phyloP scores from a whole-genome alignment of 345 rosid genomes.

The Orychophragmus violaceus region DNA sequence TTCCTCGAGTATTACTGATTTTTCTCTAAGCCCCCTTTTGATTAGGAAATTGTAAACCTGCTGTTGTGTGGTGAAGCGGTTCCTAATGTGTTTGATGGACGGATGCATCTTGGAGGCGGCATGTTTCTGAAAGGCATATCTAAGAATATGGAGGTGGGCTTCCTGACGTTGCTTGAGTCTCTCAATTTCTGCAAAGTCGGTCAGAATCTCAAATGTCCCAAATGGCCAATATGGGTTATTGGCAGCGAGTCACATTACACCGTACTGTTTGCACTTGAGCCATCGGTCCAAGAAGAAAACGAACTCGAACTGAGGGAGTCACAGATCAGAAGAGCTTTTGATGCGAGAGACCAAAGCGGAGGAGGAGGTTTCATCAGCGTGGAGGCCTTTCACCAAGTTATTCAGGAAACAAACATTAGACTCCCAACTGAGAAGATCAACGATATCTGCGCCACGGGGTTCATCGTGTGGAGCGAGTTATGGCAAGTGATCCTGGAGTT shows the following conservation, averaged over 20 bases:
- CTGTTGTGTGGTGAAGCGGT: constrained; percentile 96
- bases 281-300: constrained; percentile 86
- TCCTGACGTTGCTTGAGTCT: constrained; percentile 90
- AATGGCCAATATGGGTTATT: constrained; percentile 99
- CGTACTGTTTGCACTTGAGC: constrained; percentile 83
- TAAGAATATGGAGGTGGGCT: constrained; percentile 82
- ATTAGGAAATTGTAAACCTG: constrained; percentile 93
- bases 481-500: constrained; percentile 87
- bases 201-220: constrained; percentile 82
- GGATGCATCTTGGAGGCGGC: constrained; percentile 96
- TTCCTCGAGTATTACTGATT: constrained; percentile 1
- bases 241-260: constrained; percentile 99
- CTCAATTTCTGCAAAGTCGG: constrained; percentile 97
- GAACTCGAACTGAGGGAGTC: constrained; percentile 91
- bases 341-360: constrained; percentile 94
- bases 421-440: constrained; percentile 68
- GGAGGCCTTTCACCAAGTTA: constrained; percentile 89
- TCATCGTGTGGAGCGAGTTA: constrained; percentile 96
- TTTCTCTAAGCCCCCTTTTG: constrained; percentile 19
- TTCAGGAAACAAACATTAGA: constrained; percentile 53
- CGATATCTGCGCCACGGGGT: constrained; percentile 65
- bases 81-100: constrained; percentile 90
- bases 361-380: constrained; percentile 97
- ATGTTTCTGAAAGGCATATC: constrained; percentile 90
- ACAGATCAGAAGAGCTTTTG: constrained; percentile 81